phyloP scores from a whole-genome alignment of 2,329 filamentous ascomycete genomes.

The Trichoderma sp. region DNA sequence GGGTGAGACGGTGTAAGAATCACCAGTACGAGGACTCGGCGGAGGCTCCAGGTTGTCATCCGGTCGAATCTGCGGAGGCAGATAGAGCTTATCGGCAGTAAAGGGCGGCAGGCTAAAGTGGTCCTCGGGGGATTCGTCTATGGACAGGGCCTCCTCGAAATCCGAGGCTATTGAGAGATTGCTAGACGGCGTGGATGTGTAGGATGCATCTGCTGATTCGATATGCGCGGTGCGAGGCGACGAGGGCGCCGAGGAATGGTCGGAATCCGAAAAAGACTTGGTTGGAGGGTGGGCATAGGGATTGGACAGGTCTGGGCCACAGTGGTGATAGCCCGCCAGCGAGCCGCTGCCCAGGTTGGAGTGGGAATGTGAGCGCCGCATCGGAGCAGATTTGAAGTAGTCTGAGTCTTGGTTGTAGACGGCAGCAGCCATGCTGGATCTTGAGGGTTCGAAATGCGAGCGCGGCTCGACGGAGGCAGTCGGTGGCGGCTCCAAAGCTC shows the following conservation, averaged over 20 bases:
- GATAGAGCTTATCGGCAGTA: slow-evolving; percentile 49
- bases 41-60: slow-evolving; percentile 52
- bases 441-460: not conserved
- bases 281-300: slow-evolving; percentile 46
- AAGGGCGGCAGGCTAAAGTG: slow-evolving; percentile 50
- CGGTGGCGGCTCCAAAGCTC: slow-evolving; percentile 2
- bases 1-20: slow-evolving; percentile 56
- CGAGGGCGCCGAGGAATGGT: slow-evolving; percentile 56
- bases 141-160: slow-evolving; percentile 51
- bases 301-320: slow-evolving; percentile 50
- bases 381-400: slow-evolving; percentile 55
- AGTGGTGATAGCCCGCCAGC: slow-evolving; percentile 43
- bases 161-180: slow-evolving; percentile 63
- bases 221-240: slow-evolving; percentile 55
- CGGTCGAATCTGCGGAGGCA: slow-evolving; percentile 36
- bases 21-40: slow-evolving; percentile 51
- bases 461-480: slow-evolving; percentile 17
- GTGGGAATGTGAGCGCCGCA: slow-evolving; percentile 64
- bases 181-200: slow-evolving; percentile 63
- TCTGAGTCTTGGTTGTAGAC: slow-evolving; percentile 58
- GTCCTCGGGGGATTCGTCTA: slow-evolving; percentile 50
- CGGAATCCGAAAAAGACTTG: slow-evolving; percentile 49
- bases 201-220: slow-evolving; percentile 59
- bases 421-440: slow-evolving; percentile 55
- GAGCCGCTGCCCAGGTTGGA: slow-evolving; percentile 54